Base-by-base conservation (phyloP, 2,329 filamentous ascomycete genomes). In the Neonectria magnoliae region DNA sequence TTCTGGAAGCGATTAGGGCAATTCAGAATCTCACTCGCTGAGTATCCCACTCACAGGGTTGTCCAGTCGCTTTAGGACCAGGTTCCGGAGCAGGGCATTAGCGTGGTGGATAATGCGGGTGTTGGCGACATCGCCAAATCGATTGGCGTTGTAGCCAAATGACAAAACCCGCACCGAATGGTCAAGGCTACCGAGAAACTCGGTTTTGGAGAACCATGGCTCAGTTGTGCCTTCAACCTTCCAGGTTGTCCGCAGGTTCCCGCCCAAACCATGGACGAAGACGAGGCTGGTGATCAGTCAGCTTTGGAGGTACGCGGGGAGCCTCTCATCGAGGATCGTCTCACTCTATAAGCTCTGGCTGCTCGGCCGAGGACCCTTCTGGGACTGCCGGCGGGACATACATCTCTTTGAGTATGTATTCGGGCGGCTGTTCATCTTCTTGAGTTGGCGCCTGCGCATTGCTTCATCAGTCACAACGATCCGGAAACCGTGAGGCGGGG, bases 81-180 rank as follows among this genome's bases (percentile, higher is more conserved):
- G 60, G 50, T 71, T 68, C 41, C 65, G 57, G 8, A 71, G 62
- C 42, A 71, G 56, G 36, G 60, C 63, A 20, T 71, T 71, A 48
- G 68, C 68, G 29, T 71, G 68, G 41, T 71, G 67, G 22, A 71
- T 71, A 29, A 71, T 71, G 53, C 68, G 66, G 11, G 68, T 70
- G 16, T 71, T 69, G 29, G 68, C 68, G 18, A 71, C 68, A 59
- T 70, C 67, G 7, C 63, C 68, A 27, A 71, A 70, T 22, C 62
- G 60, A 41, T 69, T 68, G 18, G 68, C 68, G 53, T 71, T 69
- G 56, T 70, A 71, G 13, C 68, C 68, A 33, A 70, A 71, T 29
- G 68, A 70, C 25, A 71, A 42, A 5, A 50, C 64, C 25, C 68
- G 68, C 8, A 71, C 61, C 3, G 59, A 60, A 31, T 59, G 36